Evolutionary conservation across 805 yeast species (phyloP).

Genomic region (Grigorovia humatica): DNA sequence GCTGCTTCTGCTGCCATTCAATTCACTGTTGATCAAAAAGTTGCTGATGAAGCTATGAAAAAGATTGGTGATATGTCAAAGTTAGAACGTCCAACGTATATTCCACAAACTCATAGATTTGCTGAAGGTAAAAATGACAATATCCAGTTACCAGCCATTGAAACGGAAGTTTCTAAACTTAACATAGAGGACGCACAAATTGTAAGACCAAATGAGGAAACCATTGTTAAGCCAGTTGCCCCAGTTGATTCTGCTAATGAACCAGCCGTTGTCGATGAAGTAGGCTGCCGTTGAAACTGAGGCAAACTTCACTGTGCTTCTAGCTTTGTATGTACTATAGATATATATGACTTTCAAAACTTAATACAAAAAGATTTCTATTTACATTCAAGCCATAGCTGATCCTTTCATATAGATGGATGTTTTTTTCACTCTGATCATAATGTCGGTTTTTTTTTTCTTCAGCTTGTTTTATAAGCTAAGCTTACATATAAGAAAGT

Average conservation of each 20-base stretch:
- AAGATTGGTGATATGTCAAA: constrained; percentile 9
- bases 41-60: constrained; percentile 40
- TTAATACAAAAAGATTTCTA: no score
- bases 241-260: neutral
- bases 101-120: constrained; percentile 11
- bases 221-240: neutral
- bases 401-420: no score
- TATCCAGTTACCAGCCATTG: neutral
- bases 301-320: no score
- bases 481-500: neutral
- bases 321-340: no score
- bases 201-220: neutral
- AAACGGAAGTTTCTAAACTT: neutral
- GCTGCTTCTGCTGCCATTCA: constrained; percentile 96
- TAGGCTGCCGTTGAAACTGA: neutral
- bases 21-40: constrained; percentile 61
- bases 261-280: constrained; percentile 1
- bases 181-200: neutral
- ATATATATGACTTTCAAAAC: neutral
- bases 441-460: no score
- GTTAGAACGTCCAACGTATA: constrained; percentile 33
- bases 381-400: no score
- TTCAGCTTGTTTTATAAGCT: no score
- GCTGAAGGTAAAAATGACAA: constrained; percentile 4
- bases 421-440: no score